Conservation (phyloP, 345 rosid genomes). For the Citrus medica region DNA sequence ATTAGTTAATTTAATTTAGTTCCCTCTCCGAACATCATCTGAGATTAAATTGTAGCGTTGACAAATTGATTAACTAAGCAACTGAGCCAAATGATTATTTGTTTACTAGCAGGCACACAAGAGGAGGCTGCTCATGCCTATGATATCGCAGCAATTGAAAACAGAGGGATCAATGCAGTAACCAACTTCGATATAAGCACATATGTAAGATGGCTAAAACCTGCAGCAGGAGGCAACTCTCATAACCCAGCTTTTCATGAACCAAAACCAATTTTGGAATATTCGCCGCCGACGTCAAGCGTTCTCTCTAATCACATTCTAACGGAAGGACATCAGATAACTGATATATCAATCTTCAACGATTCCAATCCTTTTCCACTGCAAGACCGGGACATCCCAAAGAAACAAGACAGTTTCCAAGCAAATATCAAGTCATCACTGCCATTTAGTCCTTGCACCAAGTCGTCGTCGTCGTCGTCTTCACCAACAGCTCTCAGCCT, state of each 20-base stretch:
- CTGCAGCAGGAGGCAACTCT: conserved; percentile 14
- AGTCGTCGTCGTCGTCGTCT: conserved; percentile 13
- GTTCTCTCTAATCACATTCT: conserved; percentile 8
- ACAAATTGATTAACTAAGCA: not conserved
- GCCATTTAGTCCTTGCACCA: conserved; percentile 6
- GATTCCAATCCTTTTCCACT: conserved; percentile 10
- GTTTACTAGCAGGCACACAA: conserved; percentile 32
- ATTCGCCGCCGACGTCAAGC: not conserved
- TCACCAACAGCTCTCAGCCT: conserved; percentile 46
- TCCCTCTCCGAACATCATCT: not conserved
- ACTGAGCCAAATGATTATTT: not conserved
- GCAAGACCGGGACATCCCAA: conserved; percentile 6
- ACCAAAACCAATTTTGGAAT: conserved; percentile 9
- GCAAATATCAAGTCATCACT: conserved; percentile 2
- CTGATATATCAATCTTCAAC: conserved; percentile 10
- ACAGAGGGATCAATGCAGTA: conserved; percentile 53
- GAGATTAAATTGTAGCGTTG: not conserved
- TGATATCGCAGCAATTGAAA: conserved; percentile 52
- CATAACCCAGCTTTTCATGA: conserved; percentile 9
- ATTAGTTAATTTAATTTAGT: not conserved
- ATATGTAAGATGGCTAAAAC: conserved; percentile 46
- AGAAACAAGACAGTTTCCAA: not conserved
- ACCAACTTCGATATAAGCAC: conserved; percentile 53
- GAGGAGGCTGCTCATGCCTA: conserved; percentile 57
- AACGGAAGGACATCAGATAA: not conserved